phyloP scores from a whole-genome alignment of 768 basidiomycete genomes.

The Hemileccinum impolitum region DNA sequence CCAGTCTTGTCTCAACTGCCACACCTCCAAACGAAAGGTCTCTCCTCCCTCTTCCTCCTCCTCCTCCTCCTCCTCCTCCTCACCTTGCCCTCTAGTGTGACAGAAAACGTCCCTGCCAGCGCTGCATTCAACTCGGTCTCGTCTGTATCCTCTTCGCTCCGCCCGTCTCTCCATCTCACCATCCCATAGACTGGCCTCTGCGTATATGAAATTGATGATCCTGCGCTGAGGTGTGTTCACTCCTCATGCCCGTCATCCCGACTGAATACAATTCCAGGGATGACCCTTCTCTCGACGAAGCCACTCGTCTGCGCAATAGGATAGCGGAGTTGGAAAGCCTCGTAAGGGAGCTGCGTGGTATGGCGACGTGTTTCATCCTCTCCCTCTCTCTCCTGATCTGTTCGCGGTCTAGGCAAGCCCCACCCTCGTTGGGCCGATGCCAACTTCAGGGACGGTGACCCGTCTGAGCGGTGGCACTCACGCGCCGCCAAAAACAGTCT shows the following conservation, averaged over 20 bases:
- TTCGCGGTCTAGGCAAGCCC: slow-evolving; percentile 59
- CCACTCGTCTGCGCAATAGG: slow-evolving; percentile 76
- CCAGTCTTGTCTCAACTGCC: slow-evolving; percentile 84
- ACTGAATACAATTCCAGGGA: slow-evolving; percentile 46
- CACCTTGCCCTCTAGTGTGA: slow-evolving; percentile 54
- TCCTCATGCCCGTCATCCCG: not conserved
- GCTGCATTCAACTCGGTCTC: slow-evolving; percentile 86
- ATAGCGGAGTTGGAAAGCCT: slow-evolving; percentile 93
- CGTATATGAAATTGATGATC: slow-evolving; percentile 93
- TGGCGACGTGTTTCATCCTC: slow-evolving; percentile 17
- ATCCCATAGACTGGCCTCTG: slow-evolving; percentile 80
- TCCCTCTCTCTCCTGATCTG: slow-evolving; percentile 8
- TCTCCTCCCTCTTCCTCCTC: slow-evolving; percentile 17
- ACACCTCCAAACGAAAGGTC: slow-evolving; percentile 92
- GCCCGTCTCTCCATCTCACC: slow-evolving; percentile 6
- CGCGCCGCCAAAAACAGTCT: slow-evolving; percentile 68
- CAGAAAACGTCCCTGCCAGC: slow-evolving; percentile 84
- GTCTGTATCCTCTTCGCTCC: slow-evolving; percentile 38
- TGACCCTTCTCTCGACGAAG: slow-evolving; percentile 85
- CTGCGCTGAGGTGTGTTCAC: slow-evolving; percentile 59
- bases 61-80: slow-evolving; percentile 1
- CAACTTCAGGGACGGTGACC: slow-evolving; percentile 75
- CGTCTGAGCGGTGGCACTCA: slow-evolving; percentile 84
- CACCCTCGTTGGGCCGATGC: slow-evolving; percentile 85
- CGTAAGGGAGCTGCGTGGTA: slow-evolving; percentile 83